These are phyloP conservation scores for Caulochytrium protostelioides DNA, from an alignment of 371 early-diverging fungal genomes.

Conservation along the genomic window DNA sequence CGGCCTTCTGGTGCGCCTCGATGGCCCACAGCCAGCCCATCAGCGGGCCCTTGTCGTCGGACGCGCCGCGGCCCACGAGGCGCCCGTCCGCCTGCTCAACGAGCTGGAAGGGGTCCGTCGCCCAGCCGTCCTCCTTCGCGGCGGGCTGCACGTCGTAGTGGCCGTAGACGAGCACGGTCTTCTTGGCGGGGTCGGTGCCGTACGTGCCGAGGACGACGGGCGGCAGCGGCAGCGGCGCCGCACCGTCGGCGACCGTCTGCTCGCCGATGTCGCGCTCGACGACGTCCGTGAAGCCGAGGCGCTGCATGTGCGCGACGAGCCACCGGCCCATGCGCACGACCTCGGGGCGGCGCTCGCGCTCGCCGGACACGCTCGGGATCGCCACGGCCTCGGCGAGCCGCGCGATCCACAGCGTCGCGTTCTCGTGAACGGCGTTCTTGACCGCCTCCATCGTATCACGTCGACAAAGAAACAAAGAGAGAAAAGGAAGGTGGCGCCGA, in stretches of 20 bases:
- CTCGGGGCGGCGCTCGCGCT: conserved; percentile 50
- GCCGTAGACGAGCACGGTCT: conserved; percentile 77
- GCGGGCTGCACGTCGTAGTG: conserved; percentile 94
- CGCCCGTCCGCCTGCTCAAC: conserved; percentile 60
- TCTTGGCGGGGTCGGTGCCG: conserved; percentile 73
- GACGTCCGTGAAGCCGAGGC: conserved; percentile 44
- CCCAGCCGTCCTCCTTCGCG: conserved; percentile 85
- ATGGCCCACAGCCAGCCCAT: conserved; percentile 82
- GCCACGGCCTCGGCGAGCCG: conserved; percentile 70
- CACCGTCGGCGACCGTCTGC: conserved; percentile 59
- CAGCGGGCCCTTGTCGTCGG: conserved; percentile 91
- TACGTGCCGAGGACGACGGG: conserved; percentile 78
- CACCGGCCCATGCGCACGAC: conserved; percentile 75
- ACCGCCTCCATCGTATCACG: background rate
- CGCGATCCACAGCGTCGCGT: background rate
- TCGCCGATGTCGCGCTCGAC: conserved; percentile 53
- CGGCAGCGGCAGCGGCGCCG: conserved; percentile 51
- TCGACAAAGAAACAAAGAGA: too few relatives aligned
- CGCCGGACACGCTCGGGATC: conserved; percentile 72
- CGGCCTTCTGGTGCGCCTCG: conserved; percentile 73
- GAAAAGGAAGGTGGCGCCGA: too few relatives aligned
- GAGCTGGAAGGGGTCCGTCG: conserved; percentile 71
- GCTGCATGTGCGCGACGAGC: conserved; percentile 48
- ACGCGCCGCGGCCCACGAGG: conserved; percentile 73
- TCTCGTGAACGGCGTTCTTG: background rate